These are phyloP conservation scores for Phtheirospermum japonicum DNA, from an alignment of 257 asterid species.

Conservation along the genomic window DNA sequence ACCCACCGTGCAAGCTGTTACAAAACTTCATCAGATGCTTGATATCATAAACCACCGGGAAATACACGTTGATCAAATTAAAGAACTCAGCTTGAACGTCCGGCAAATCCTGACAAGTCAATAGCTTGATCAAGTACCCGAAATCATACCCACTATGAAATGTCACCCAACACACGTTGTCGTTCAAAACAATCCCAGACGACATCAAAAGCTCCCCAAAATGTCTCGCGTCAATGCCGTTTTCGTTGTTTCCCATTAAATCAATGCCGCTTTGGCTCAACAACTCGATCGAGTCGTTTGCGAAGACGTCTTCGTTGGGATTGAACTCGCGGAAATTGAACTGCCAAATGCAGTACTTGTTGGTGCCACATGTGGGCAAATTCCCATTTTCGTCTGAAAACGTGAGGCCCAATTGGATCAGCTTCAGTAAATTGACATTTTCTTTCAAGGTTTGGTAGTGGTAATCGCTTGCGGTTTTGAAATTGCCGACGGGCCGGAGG, in stretches of 20 bases:
- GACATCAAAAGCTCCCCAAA: constrained; percentile 50
- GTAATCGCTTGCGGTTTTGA: constrained; percentile 38
- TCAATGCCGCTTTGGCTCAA: constrained; percentile 47
- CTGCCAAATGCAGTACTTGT: constrained; percentile 44
- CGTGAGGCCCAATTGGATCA: constrained; percentile 51
- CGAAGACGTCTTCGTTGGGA: constrained; percentile 42
- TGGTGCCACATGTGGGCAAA: constrained; percentile 39
- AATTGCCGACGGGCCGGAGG: constrained; percentile 42
- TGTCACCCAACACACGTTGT: constrained; percentile 42
- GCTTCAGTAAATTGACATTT: constrained; percentile 47
- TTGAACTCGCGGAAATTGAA: constrained; percentile 57
- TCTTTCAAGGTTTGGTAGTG: constrained; percentile 45
- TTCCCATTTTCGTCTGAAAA: constrained; percentile 47
- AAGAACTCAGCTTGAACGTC: constrained; percentile 42
- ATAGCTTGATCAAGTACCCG: constrained; percentile 46
- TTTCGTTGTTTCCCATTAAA: constrained; percentile 33
- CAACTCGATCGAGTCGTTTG: constrained; percentile 44
- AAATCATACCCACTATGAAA: constrained; percentile 56
- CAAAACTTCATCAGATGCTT: constrained; percentile 52
- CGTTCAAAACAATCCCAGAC: constrained; percentile 50
- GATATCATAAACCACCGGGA: constrained; percentile 43
- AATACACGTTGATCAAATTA: constrained; percentile 36
- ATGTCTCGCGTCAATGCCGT: constrained; percentile 36
- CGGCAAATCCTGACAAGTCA: constrained; percentile 41
- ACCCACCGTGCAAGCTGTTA: constrained; percentile 49